Base-by-base conservation (phyloP, 352 stramenopile species). In the Globisporangium polare region DNA sequence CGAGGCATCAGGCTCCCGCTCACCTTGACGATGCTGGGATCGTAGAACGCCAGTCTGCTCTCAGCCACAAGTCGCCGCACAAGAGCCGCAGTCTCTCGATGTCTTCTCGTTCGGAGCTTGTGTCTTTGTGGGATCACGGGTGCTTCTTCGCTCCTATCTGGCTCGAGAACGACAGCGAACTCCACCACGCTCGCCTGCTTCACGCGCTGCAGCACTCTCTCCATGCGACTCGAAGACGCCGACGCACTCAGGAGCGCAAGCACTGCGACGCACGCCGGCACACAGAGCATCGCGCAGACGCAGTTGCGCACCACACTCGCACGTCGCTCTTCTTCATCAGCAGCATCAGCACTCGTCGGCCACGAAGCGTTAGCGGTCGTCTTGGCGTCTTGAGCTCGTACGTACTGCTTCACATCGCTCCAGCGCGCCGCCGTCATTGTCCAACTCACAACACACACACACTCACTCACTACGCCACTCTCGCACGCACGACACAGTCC, bases 211-310 rank as follows among this genome's bases (percentile, higher is more conserved):
- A 80, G 54, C 20, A 80, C 63, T 0, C 50, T 58, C 20, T 60
- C 62, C 2, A 64, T 62, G 59, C 77, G 69, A 22, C 63, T 61
- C 18, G 51, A 55, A 1, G 68, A 66, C 17, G 37, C 59, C 3
- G 66, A 66, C 42, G 55, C 66, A 22, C 59, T 74, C 7, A 82
- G 53, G 65, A 66, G 77, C 61, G 77, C 68, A 31, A 63, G 45
- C 46, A 79, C 67, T 15, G 62, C 70, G 22, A 77, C 53, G 1
- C 41, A 45, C 31, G 67, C 58, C 51, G 82, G 65, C 17, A 60
- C 50, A 2, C 62, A 60, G 17, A 85, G 58, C 15, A 65, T 58
- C 6, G 75, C 5, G 29, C 68, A 79, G 5, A 73, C 51, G 3
- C 65, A 69, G 58, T 72, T 62, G 20, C 58, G 69, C 26, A 20